Percentiles rank a stretch among this genome's conserved stretches.
phyloP scores from a whole-genome alignment of 2,329 filamentous ascomycete species.

The Lasiodiplodia sp. region DNA sequence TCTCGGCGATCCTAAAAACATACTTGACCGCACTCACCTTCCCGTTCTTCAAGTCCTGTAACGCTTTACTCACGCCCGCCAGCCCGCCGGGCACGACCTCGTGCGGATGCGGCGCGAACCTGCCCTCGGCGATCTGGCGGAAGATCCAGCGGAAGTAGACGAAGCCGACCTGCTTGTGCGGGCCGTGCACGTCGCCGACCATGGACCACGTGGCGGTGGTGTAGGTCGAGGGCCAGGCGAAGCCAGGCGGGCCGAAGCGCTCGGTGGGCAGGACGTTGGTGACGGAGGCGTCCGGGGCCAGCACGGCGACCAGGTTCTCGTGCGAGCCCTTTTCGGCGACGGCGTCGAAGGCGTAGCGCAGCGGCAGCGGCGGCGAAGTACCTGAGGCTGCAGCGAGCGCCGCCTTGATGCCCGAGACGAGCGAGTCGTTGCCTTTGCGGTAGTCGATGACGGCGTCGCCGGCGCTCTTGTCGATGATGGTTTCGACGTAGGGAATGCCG shows the following conservation, averaged over 20 bases:
- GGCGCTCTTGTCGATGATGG: constrained; percentile 47
- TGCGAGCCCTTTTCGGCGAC: constrained; percentile 61
- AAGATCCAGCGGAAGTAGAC: constrained; percentile 55
- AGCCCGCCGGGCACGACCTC: constrained; percentile 64
- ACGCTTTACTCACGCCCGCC: constrained; percentile 59
- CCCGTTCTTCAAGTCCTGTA: constrained; percentile 65
- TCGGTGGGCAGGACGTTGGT: constrained; percentile 52
- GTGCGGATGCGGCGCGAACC: constrained; percentile 58
- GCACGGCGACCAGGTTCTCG: constrained; percentile 48
- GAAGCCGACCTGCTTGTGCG: constrained; percentile 53
- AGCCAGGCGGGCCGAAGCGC: constrained; percentile 33
- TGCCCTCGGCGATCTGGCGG: constrained; percentile 58
- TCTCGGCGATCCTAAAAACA: constrained; percentile 64
- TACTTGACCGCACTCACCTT: constrained; percentile 71
- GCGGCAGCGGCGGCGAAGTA: constrained; percentile 35
- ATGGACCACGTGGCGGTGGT: constrained; percentile 45
- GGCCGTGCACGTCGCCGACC: constrained; percentile 42
- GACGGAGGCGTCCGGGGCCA: constrained; percentile 45
- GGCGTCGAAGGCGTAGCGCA: constrained; percentile 65
- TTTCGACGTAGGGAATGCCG: constrained; percentile 46
- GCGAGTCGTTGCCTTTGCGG: constrained; percentile 61
- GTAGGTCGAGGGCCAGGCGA: constrained; percentile 53
- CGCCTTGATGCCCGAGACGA: constrained; percentile 56
- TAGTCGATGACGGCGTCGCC: constrained; percentile 60
- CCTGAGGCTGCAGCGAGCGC: constrained; percentile 42